phyloP scores from a whole-genome alignment of 192 early-diverging fungal species.

The Diversispora epigaea region DNA sequence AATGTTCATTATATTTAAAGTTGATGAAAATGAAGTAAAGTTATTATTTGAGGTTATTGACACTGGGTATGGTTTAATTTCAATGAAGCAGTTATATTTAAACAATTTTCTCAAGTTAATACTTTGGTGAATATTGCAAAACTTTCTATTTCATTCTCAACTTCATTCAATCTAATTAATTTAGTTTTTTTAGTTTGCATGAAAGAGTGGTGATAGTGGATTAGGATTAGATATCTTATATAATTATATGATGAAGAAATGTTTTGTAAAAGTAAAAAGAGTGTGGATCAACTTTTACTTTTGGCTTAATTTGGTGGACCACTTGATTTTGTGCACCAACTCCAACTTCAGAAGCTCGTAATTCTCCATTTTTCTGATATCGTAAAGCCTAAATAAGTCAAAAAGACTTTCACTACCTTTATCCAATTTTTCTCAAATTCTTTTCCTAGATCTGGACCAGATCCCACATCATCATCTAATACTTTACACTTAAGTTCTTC shows the following conservation, averaged over 20 bases:
- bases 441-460: not conserved
- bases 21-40: conserved; percentile 41
- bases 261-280: conserved; percentile 65
- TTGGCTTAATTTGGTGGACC: conserved; percentile 58
- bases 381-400: not conserved
- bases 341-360: conserved; percentile 38
- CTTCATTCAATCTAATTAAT: no score
- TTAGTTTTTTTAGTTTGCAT: conserved; percentile 46
- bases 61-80: conserved; percentile 81
- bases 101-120: conserved; percentile 80
- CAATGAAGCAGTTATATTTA: conserved; percentile 69
- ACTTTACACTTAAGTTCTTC: conserved; percentile 3
- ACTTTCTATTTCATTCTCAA: no score
- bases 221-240: conserved; percentile 72
- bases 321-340: conserved; percentile 42
- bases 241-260: conserved; percentile 79
- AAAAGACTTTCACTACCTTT: not conserved
- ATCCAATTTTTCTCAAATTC: not conserved
- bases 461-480: conserved; percentile 1
- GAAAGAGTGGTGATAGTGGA: conserved; percentile 84
- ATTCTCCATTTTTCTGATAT: conserved; percentile 14
- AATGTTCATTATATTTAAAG: conserved; percentile 42
- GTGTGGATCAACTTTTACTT: conserved; percentile 75
- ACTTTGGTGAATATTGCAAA: conserved; percentile 49
- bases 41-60: conserved; percentile 74